Evolutionary conservation across 1,284 basidiomycete species (phyloP).

Genomic region (Schizopora paradoxa): DNA sequence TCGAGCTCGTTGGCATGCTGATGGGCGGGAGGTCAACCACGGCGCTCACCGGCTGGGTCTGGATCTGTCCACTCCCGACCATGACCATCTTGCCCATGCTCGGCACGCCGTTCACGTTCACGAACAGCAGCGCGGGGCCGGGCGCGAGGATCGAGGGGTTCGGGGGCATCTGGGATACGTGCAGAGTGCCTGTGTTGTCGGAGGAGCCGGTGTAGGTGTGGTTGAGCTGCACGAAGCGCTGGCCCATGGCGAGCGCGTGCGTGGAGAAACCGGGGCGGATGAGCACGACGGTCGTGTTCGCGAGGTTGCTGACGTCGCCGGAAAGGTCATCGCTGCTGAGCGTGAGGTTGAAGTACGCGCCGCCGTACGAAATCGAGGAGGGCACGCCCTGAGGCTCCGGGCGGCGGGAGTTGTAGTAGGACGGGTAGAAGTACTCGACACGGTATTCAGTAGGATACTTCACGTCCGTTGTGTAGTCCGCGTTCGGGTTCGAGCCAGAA

Average conservation of each 20-base stretch:
- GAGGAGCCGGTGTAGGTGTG: slow-evolving; percentile 62
- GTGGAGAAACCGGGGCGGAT: slow-evolving; percentile 85
- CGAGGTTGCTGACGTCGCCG: slow-evolving; percentile 41
- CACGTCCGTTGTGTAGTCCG: slow-evolving; percentile 53
- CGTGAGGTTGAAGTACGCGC: slow-evolving; percentile 71
- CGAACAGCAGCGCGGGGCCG: slow-evolving; percentile 76
- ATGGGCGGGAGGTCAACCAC: slow-evolving; percentile 35
- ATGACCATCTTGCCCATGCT: slow-evolving; percentile 68
- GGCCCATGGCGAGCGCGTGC: slow-evolving; percentile 84
- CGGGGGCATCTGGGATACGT: slow-evolving; percentile 73
- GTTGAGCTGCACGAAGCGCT: slow-evolving; percentile 63
- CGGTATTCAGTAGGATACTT: slow-evolving; percentile 78
- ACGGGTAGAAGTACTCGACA: slow-evolving; percentile 74
- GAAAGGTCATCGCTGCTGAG: slow-evolving; percentile 53
- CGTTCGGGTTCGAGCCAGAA: slow-evolving; percentile 83
- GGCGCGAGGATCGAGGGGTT: slow-evolving; percentile 76
- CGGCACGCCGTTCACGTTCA: slow-evolving; percentile 77
- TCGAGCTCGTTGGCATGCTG: slow-evolving; percentile 15
- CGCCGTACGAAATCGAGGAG: slow-evolving; percentile 69
- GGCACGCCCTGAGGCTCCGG: slow-evolving; percentile 71
- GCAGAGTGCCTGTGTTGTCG: slow-evolving; percentile 66
- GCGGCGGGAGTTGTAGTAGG: slow-evolving; percentile 69
- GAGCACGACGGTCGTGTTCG: slow-evolving; percentile 67
- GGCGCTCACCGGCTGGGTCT: slow-evolving; percentile 40
- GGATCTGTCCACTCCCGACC: slow-evolving; percentile 74